phyloP scores from a whole-genome alignment of 2,329 filamentous ascomycete genomes.

The Fusarium anthophilum region DNA sequence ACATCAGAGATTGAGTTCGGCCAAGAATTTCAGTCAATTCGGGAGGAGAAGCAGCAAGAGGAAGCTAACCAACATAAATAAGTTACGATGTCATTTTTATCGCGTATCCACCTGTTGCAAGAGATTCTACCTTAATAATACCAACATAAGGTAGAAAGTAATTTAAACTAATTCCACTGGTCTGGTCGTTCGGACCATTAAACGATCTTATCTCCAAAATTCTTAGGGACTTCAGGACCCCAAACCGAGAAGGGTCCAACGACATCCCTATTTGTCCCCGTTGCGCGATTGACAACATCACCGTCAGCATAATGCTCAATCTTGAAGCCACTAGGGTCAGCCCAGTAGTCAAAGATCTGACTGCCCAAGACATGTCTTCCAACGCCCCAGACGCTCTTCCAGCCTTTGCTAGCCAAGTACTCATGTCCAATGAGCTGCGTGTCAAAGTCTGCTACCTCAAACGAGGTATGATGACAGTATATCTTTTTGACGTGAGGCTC shows the following conservation, averaged over 20 bases:
- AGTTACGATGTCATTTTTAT: no score
- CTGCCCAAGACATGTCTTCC: background rate
- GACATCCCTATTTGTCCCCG: background rate
- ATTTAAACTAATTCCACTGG: no score
- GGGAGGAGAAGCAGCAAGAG: background rate
- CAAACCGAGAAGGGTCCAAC: background rate
- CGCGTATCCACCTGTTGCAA: no score
- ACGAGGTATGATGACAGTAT: background rate
- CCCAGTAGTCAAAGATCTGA: background rate
- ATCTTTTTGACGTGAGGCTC: background rate
- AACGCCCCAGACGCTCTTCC: background rate
- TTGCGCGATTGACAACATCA: background rate
- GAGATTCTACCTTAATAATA: no score
- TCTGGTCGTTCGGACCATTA: no score
- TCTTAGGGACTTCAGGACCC: background rate
- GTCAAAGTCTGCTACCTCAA: background rate
- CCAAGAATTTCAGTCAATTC: background rate
- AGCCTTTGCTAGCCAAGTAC: background rate
- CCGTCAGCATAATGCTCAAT: background rate
- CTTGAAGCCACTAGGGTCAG: background rate
- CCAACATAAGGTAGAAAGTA: no score
- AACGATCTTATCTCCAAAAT: background rate
- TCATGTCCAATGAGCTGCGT: background rate
- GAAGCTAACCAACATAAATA: background rate
- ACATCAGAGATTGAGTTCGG: background rate